These are phyloP conservation scores for Oryza brachyantha DNA, from an alignment of 176 grass and related monocot species.

Conservation along the genomic window DNA sequence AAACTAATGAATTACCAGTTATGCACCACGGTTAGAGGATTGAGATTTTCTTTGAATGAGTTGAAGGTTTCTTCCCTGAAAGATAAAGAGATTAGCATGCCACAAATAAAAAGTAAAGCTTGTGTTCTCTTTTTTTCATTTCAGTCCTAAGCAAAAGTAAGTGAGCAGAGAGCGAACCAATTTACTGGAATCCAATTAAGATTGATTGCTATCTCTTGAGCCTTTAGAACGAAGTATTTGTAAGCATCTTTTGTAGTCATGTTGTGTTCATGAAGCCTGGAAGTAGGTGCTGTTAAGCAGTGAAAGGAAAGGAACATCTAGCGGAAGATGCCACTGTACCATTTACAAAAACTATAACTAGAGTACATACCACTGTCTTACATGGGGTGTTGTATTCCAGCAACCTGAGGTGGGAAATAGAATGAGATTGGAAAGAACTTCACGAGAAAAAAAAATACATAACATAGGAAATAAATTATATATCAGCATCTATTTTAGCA, in stretches of 20 bases:
- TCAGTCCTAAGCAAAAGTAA: not conserved
- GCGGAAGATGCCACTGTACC: not conserved
- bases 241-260: slow-evolving; percentile 94
- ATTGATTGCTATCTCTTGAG: slow-evolving; percentile 72
- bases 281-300: not conserved
- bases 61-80: slow-evolving; percentile 99
- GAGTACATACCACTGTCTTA: slow-evolving; percentile 76
- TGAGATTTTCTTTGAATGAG: slow-evolving; percentile 74
- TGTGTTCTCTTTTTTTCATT: not conserved
- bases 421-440: slow-evolving; percentile 3
- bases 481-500: not conserved
- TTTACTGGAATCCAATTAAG: slow-evolving; percentile 89
- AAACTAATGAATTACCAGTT: slow-evolving; percentile 63
- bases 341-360: slow-evolving; percentile 19
- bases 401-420: slow-evolving; percentile 56
- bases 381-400: slow-evolving; percentile 81
- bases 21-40: slow-evolving; percentile 84
- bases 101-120: not conserved
- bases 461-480: not conserved
- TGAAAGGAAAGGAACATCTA: slow-evolving; percentile 17
- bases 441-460: not conserved
- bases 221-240: slow-evolving; percentile 91
- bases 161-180: slow-evolving; percentile 46
- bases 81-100: not conserved
- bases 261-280: slow-evolving; percentile 73